Percentiles rank a stretch among this genome's conserved stretches.
phyloP scores from a whole-genome alignment of 345 rosid genomes.

The Eucalyptus dawsonii region DNA sequence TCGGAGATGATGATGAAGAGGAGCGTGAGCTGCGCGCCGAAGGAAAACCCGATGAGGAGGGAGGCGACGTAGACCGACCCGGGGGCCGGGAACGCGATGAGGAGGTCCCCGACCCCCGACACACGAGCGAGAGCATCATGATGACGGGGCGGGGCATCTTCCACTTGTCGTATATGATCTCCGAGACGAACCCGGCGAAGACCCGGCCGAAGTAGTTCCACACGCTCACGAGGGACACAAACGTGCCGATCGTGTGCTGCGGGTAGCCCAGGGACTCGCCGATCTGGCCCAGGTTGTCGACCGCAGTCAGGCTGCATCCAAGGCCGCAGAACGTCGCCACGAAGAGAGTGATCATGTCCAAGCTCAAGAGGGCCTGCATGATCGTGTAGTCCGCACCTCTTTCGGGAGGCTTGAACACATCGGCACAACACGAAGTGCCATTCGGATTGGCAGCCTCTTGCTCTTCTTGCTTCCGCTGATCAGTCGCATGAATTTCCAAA shows the following conservation, averaged over 20 bases:
- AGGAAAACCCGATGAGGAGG: conserved; percentile 3
- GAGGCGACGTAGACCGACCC: not conserved
- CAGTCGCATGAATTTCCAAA: not conserved
- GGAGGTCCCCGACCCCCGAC: not conserved
- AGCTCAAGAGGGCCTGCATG: conserved; percentile 6
- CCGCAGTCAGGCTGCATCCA: not conserved
- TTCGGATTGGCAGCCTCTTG: not conserved
- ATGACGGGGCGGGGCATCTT: not conserved
- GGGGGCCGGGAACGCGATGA: not conserved
- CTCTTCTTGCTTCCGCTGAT: not conserved
- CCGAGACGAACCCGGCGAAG: conserved; percentile 4
- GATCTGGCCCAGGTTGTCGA: conserved; percentile 8
- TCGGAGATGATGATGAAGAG: conserved; percentile 1
- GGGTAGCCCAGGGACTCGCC: conserved; percentile 5
- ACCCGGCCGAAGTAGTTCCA: conserved; percentile 10
- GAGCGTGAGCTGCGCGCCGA: conserved; percentile 2
- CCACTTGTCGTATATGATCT: not conserved
- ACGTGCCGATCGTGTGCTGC: not conserved
- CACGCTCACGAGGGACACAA: conserved; percentile 11
- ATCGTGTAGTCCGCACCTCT: conserved; percentile 9
- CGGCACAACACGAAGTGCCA: not conserved
- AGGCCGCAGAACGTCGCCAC: not conserved
- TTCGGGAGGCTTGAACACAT: not conserved
- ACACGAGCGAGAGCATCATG: not conserved
- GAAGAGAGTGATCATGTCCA: conserved; percentile 5